Conservation (phyloP, 2,329 filamentous ascomycete species). For the Colletotrichum sp. region DNA sequence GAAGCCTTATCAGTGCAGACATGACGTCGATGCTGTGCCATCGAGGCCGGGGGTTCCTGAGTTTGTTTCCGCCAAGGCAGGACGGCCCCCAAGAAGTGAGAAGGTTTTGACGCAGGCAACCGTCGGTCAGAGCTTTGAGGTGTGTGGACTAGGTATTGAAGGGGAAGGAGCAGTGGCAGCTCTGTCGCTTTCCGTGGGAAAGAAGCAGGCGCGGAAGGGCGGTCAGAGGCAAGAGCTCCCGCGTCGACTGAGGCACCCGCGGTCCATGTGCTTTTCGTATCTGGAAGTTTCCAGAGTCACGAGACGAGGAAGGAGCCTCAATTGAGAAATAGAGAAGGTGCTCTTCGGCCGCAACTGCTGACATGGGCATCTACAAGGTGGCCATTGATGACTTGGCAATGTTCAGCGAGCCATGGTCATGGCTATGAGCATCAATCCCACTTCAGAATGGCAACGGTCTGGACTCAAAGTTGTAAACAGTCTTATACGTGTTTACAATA, state of each 20-base stretch:
- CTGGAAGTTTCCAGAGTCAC: neutral
- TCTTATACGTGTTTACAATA: neutral
- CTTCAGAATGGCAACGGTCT: neutral
- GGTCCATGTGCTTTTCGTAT: neutral
- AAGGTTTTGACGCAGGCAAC: neutral
- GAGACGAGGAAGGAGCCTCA: neutral
- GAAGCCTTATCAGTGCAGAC: neutral
- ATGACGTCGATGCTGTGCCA: slow-evolving; percentile 6
- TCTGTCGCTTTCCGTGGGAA: neutral
- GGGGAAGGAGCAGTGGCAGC: neutral
- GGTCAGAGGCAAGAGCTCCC: neutral
- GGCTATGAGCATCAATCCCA: neutral
- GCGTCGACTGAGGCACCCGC: neutral
- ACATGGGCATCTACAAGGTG: neutral
- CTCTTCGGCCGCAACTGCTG: neutral
- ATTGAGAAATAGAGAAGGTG: neutral
- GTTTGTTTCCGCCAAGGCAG: neutral
- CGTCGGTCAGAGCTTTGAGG: neutral
- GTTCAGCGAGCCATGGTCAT: neutral
- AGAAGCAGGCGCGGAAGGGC: neutral
- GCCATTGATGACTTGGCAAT: neutral
- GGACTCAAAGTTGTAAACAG: neutral
- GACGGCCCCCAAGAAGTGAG: neutral
- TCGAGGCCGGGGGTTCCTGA: neutral
- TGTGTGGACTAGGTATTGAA: neutral